Evolutionary conservation across 2,329 filamentous ascomycete species (phyloP), one percentile per base, ranked within the genome.

Genomic region (Beauveria asiatica): DNA sequence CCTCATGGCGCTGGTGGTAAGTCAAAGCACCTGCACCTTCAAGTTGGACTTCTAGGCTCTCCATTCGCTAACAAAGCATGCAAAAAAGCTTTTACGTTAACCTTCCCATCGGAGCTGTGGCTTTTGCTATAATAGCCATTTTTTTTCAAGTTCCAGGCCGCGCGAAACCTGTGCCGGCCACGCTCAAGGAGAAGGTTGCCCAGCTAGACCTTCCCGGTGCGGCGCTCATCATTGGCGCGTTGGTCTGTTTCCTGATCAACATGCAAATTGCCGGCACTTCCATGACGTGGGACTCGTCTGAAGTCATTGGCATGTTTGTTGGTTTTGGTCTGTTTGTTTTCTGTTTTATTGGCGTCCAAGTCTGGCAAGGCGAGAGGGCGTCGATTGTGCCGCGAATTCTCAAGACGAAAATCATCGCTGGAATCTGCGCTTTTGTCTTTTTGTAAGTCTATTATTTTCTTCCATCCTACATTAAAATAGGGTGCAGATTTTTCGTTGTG

Each of bases 241-340:
- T 73, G 69, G 61, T 77, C 67, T 63, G 69, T 69, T 69, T 73
- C 58, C 65, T 77, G 41, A 69, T 77, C 2, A 74, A 74, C 5
- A 65, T 78, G 3, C 75, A 77, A 64, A 75, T 70, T 68, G 76
- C 72, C 37, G 76, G 76, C 2, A 67, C 69, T 23, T 70, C 68
- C 0, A 69, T 76, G 48, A 10, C 70, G 1, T 78, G 76, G 75
- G 67, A 65, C 39, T 65, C 63, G 3, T 64, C 67, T 30, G 61
- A 61, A 21, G 69, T 76, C 19, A 72, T 76, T 49, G 73, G 73
- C 0, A 67, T 70, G 7, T 64, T 76, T 10, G 67, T 75, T 45
- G 72, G 71, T 3, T 66, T 66, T 41, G 59, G 54, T 3, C 16
- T 67, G 9, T 66, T 67, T 13, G 10, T 72, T 8, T 61, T 67